Evolutionary conservation across 108 stramenopile species (phyloP).

Genomic region (Mediolabrus comicus): DNA sequence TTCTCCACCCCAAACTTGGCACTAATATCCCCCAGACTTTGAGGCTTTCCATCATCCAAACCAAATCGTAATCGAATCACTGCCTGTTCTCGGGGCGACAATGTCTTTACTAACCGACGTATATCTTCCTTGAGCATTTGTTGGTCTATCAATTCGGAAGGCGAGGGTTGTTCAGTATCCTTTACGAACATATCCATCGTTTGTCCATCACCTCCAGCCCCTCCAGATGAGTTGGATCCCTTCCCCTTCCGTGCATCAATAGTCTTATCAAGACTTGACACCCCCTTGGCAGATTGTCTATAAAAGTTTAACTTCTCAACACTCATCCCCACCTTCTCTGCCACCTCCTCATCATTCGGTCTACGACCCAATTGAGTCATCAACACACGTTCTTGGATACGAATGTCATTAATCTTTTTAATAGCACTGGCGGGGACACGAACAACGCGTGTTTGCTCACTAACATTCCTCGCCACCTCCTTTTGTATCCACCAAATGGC

Average conservation of each 20-base stretch:
- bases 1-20: conserved; percentile 57
- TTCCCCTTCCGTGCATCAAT: conserved; percentile 46
- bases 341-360: conserved; percentile 69
- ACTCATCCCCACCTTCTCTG: conserved; percentile 54
- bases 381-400: conserved; percentile 51
- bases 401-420: conserved; percentile 62
- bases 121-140: conserved; percentile 61
- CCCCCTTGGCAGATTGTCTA: conserved; percentile 45
- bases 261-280: conserved; percentile 53
- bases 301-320: conserved; percentile 59
- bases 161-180: conserved; percentile 52
- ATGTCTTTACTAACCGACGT: conserved; percentile 46
- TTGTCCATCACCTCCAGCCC: conserved; percentile 15
- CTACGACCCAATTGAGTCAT: conserved; percentile 45
- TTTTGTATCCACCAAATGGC: conserved; percentile 89
- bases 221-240: conserved; percentile 40
- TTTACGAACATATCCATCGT: conserved; percentile 47
- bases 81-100: conserved; percentile 64
- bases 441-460: conserved; percentile 64
- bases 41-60: conserved; percentile 66
- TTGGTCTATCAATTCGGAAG: conserved; percentile 42
- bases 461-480: conserved; percentile 67
- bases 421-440: conserved; percentile 69
- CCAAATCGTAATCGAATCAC: conserved; percentile 85
- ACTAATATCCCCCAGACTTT: conserved; percentile 69